phyloP scores from a whole-genome alignment of 345 rosid species.

The Lumnitzera littorea region DNA sequence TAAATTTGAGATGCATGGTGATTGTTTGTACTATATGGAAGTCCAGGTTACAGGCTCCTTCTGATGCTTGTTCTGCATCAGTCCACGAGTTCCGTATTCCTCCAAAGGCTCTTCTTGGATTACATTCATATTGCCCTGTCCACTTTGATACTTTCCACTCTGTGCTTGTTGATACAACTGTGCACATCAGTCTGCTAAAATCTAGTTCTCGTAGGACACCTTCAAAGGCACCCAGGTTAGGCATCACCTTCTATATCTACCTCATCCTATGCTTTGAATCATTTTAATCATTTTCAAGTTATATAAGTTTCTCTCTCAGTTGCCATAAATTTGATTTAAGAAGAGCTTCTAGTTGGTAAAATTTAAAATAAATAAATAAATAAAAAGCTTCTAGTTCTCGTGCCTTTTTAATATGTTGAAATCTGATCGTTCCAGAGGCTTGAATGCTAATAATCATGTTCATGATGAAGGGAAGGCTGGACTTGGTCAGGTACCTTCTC shows the following conservation, averaged over 20 bases:
- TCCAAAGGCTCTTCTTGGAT: slow-evolving; percentile 81
- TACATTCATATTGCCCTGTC: slow-evolving; percentile 93
- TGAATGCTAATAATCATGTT: slow-evolving; percentile 24
- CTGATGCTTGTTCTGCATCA: slow-evolving; percentile 54
- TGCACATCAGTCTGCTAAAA: slow-evolving; percentile 65
- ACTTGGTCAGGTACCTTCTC: slow-evolving; percentile 42
- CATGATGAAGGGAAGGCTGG: slow-evolving; percentile 32
- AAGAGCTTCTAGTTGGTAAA: background rate
- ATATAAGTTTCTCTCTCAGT: background rate
- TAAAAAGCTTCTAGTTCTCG: background rate
- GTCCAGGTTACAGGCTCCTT: slow-evolving; percentile 37
- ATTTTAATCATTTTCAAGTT: background rate
- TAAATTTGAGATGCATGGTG: background rate
- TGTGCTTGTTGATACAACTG: slow-evolving; percentile 71
- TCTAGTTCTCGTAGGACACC: slow-evolving; percentile 37
- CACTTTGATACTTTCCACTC: slow-evolving; percentile 83
- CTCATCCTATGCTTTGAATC: background rate
- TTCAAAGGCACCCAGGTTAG: slow-evolving; percentile 58
- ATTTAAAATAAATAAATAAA: background rate
- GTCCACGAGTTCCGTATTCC: slow-evolving; percentile 89
- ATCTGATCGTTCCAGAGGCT: slow-evolving; percentile 36
- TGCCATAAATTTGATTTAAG: too few relatives aligned
- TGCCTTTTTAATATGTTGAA: slow-evolving; percentile 2
- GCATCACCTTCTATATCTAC: slow-evolving; percentile 8
- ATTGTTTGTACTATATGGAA: slow-evolving; percentile 29